A percentile compares a stretch with the other conserved stretches of the same genome.
Evolutionary conservation across 768 basidiomycete species (phyloP).

Genomic region (Suillus lakei): DNA sequence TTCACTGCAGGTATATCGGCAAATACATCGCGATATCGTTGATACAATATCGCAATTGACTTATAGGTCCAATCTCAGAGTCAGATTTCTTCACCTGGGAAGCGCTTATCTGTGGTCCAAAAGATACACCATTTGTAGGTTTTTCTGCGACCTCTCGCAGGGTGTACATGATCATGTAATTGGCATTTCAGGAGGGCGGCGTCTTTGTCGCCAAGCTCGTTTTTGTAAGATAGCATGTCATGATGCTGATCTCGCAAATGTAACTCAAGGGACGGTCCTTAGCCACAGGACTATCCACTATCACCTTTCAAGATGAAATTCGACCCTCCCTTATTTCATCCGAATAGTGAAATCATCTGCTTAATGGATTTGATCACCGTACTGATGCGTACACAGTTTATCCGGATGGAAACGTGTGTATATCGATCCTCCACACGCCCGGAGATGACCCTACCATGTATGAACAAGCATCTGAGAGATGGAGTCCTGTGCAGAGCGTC

Average conservation of each 20-base stretch:
- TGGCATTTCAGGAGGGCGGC: constrained; percentile 78
- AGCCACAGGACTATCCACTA: constrained; percentile 94
- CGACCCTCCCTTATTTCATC: constrained; percentile 96
- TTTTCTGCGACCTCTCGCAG: constrained; percentile 5
- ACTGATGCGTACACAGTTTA: constrained; percentile 68
- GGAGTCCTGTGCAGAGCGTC: constrained; percentile 99
- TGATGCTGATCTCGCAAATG: constrained; percentile 13
- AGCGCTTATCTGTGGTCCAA: constrained; percentile 90
- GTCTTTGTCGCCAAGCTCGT: constrained; percentile 91
- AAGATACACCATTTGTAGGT: constrained; percentile 92
- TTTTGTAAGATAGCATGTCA: constrained; percentile 67
- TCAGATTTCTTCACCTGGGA: constrained; percentile 97
- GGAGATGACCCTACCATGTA: constrained; percentile 93
- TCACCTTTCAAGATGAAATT: constrained; percentile 99
- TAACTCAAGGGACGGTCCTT: constrained; percentile 8
- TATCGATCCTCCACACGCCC: constrained; percentile 95
- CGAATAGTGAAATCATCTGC: constrained; percentile 77
- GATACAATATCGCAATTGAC: constrained; percentile 4
- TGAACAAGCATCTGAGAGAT: constrained; percentile 93
- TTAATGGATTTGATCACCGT: constrained; percentile 11
- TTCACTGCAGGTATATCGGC: constrained; percentile 77
- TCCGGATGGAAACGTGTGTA: constrained; percentile 95
- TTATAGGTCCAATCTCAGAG: constrained; percentile 83
- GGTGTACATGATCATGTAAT: not conserved
- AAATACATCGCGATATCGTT: constrained; percentile 5